These are phyloP conservation scores for Sporisorium exsertum DNA, from an alignment of 1,284 basidiomycete species.

Conservation along the genomic window DNA sequence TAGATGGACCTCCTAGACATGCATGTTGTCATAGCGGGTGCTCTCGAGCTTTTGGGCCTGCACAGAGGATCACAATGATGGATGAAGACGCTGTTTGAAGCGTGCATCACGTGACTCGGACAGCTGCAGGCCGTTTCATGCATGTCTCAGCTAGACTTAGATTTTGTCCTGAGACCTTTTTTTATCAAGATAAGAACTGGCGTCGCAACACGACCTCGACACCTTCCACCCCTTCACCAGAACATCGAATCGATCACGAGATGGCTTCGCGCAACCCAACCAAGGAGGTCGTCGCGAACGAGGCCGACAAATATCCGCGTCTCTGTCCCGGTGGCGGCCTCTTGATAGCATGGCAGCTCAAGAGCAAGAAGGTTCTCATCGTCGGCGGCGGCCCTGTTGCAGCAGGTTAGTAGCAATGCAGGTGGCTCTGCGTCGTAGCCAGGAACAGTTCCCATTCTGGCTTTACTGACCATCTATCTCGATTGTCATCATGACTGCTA, in stretches of 20 bases:
- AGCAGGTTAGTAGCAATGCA: slow-evolving; percentile 71
- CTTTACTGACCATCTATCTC: background rate
- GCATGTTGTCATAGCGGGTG: background rate
- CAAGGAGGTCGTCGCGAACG: slow-evolving; percentile 8
- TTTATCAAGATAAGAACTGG: slow-evolving; percentile 8
- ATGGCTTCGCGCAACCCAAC: slow-evolving; percentile 50
- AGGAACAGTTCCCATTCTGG: background rate
- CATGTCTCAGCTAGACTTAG: slow-evolving; percentile 18
- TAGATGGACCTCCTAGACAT: background rate
- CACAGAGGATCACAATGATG: background rate
- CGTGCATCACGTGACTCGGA: slow-evolving; percentile 27
- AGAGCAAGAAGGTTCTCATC: slow-evolving; percentile 81
- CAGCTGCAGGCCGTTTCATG: slow-evolving; percentile 21
- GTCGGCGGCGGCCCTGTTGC: slow-evolving; percentile 91
- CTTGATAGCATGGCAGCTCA: slow-evolving; percentile 87
- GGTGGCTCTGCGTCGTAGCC: too few species aligned
- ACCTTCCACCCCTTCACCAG: background rate
- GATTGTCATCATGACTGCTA: background rate
- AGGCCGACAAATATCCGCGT: slow-evolving; percentile 51
- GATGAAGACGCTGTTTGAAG: background rate
- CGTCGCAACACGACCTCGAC: background rate
- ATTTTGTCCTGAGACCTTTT: slow-evolving; percentile 10
- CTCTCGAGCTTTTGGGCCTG: background rate
- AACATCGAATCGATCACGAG: background rate
- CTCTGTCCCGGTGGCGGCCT: slow-evolving; percentile 77